phyloP scores from a whole-genome alignment of 2,329 filamentous ascomycete species.

The Stemphylium vesicarium region DNA sequence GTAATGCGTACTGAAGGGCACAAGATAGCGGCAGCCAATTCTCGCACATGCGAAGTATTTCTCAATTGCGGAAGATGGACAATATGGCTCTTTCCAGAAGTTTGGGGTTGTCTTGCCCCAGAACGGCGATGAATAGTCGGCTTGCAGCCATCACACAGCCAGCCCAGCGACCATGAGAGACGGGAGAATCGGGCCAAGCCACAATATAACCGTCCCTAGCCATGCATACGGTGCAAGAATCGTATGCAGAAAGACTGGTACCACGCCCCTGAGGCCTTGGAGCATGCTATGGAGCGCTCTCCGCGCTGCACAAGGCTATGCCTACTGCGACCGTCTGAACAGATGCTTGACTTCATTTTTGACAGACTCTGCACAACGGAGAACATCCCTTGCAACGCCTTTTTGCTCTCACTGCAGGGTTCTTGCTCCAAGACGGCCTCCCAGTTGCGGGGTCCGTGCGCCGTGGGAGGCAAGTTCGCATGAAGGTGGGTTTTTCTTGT shows the following conservation, averaged over 20 bases:
- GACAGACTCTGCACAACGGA: no score
- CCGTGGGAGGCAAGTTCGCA: background rate
- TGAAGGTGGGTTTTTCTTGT: background rate
- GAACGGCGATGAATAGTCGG: no score
- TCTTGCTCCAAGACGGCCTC: background rate
- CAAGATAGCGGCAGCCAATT: background rate
- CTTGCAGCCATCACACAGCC: no score
- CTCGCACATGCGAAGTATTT: background rate
- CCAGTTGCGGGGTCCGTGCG: slow-evolving; percentile 8
- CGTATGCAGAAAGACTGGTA: no score
- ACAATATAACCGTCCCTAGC: no score
- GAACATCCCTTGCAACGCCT: background rate
- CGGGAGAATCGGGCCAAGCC: no score
- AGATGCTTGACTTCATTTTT: background rate
- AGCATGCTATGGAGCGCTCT: background rate
- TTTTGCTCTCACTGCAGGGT: background rate
- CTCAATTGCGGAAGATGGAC: background rate
- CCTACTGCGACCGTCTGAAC: background rate
- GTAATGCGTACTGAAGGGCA: background rate
- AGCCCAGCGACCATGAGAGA: no score
- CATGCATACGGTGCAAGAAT: no score
- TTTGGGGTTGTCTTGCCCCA: background rate
- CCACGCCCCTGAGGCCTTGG: background rate
- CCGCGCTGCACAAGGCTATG: background rate
- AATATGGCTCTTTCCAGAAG: background rate